Evolutionary conservation across 257 asterid species (phyloP).

Genomic region (Nemophila menziesii): DNA sequence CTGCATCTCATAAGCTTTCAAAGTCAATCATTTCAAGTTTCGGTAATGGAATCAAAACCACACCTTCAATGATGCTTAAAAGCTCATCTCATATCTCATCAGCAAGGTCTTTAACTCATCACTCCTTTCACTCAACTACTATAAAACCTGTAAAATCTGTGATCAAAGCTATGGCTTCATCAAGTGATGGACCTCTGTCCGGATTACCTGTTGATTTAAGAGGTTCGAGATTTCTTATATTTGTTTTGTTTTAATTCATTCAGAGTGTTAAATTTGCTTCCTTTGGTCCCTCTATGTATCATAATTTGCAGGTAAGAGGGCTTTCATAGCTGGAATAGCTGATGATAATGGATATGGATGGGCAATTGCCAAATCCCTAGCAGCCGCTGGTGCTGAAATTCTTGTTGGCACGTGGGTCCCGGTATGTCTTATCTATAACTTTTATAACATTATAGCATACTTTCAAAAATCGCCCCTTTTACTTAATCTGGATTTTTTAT

Average conservation of each 20-base stretch:
- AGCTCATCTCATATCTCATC: slow-evolving; percentile 35
- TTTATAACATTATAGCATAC: background rate
- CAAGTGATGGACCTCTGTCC: slow-evolving; percentile 50
- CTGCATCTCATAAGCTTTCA: slow-evolving; percentile 28
- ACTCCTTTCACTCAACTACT: slow-evolving; percentile 14
- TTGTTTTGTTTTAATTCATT: background rate
- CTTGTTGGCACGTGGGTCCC: slow-evolving; percentile 99
- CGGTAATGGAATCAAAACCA: slow-evolving; percentile 28
- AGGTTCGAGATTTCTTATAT: slow-evolving; percentile 31
- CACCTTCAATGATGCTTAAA: slow-evolving; percentile 31
- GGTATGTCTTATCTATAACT: slow-evolving; percentile 37
- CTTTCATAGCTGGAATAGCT: slow-evolving; percentile 90
- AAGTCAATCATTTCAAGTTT: slow-evolving; percentile 37
- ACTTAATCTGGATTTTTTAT: slow-evolving; percentile 6
- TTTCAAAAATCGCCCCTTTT: background rate
- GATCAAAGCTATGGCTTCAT: slow-evolving; percentile 53
- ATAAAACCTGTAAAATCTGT: slow-evolving; percentile 24
- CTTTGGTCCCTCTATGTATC: background rate
- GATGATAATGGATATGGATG: slow-evolving; percentile 97
- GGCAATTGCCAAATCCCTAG: slow-evolving; percentile 94
- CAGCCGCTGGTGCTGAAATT: slow-evolving; percentile 96
- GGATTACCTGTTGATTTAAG: slow-evolving; percentile 81
- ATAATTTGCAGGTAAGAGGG: slow-evolving; percentile 69
- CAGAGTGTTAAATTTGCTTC: background rate
- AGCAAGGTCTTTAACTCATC: slow-evolving; percentile 21